Conservation (phyloP, 805 yeast species). For the Candida xiaguanensis region DNA sequence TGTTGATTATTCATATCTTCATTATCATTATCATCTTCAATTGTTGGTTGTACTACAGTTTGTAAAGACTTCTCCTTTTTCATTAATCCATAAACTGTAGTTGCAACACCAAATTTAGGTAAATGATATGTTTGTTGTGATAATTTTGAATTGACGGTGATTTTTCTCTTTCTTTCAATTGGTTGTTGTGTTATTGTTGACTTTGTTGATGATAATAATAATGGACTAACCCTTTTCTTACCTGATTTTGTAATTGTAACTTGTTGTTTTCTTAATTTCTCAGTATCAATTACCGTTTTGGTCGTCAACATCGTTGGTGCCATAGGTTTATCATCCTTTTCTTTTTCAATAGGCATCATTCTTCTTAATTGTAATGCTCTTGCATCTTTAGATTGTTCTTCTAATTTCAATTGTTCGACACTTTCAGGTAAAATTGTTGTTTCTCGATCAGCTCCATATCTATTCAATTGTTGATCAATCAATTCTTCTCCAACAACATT, state of each 20-base stretch:
- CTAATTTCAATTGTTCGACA: constrained; percentile 69
- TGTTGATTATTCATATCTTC: constrained; percentile 42
- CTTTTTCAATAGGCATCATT: constrained; percentile 13
- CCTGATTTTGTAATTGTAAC: constrained; percentile 72
- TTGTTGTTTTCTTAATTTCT: constrained; percentile 26
- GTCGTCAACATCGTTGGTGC: background rate
- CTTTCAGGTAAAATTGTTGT: constrained; percentile 84
- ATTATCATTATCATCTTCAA: constrained; percentile 40
- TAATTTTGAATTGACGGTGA: constrained; percentile 22
- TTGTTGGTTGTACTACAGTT: background rate
- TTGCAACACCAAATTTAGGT: constrained; percentile 63
- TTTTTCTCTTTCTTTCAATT: constrained; percentile 6
- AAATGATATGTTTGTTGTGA: constrained; percentile 46
- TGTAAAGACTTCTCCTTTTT: constrained; percentile 9
- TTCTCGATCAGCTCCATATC: constrained; percentile 88
- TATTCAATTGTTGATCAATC: constrained; percentile 65
- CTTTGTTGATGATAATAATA: constrained; percentile 48
- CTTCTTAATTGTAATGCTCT: constrained; percentile 5
- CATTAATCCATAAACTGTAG: constrained; percentile 58
- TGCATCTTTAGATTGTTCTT: constrained; percentile 49
- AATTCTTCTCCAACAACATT: constrained; percentile 66
- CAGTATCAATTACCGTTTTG: constrained; percentile 5
- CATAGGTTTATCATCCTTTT: background rate
- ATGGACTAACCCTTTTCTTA: constrained; percentile 70
- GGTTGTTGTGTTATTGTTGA: constrained; percentile 2